Base-by-base conservation (phyloP, 2,329 filamentous ascomycete species). In the Aspergillus ochraceoroseus region DNA sequence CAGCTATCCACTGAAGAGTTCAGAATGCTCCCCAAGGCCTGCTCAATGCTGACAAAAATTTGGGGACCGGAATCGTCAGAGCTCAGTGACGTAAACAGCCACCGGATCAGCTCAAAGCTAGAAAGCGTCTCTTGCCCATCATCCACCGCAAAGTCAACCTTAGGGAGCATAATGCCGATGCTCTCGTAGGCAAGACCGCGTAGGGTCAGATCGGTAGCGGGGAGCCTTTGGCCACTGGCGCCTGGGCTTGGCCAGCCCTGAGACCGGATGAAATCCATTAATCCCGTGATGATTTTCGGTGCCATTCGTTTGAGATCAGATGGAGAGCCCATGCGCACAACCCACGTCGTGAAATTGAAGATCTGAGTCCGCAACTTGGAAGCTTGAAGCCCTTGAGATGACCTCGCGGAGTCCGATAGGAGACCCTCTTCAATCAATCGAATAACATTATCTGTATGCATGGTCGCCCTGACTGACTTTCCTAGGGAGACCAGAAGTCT, bases 171-270 rank as follows among this genome's bases (percentile, higher is more conserved):
- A 9, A 92, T 76, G 0, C 90, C 92, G 26, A 96, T 87, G 0
- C 86, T 88, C 61, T 96, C 90, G 62, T 95, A 96, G 1, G 85
- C 88, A 56, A 85, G 82, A 4, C 82, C 82, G 27, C 90, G 80
- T 29, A 95, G 71, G 3, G 77, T 74, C 38, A 82, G 69, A 38
- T 82, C 78, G 32, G 83, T 79, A 7, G 72, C 63, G 2, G 76
- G 74, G 36, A 73, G 61, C 49, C 79, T 75, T 37, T 78, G 71
- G 31, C 72, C 72, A 38, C 56, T 65, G 3, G 63, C 59, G 23
- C 68, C 67, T 1, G 82, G 76, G 13, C 68, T 68, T 2, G 89
- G 89, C 89, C 89, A 95, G 4, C 88, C 88, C 62, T 94, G 86
- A 20, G 76, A 74, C 48, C 83, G 75, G 39, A 95, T 80, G 57